These are phyloP conservation scores for Hanseniaspora uvarum DNA, from an alignment of 1,139 yeast genomes.

Conservation along the genomic window DNA sequence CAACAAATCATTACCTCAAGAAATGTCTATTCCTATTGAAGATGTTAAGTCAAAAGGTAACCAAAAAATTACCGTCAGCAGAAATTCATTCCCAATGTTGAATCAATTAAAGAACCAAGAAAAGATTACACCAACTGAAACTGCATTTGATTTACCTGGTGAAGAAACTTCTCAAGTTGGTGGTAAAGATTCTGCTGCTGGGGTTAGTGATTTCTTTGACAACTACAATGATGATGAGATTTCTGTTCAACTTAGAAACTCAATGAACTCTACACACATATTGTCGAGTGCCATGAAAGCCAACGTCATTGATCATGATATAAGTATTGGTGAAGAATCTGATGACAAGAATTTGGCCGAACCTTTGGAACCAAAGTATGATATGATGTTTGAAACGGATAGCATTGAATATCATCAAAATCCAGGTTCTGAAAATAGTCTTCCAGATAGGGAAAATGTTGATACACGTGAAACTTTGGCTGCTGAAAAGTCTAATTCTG, in stretches of 20 bases:
- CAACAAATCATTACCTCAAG: not conserved
- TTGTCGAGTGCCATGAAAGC: not conserved
- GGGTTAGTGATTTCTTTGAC: conserved; percentile 19
- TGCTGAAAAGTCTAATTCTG: not conserved
- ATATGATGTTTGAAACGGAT: conserved; percentile 2
- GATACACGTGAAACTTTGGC: conserved; percentile 4
- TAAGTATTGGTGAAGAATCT: conserved; percentile 4
- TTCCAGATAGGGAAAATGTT: not conserved
- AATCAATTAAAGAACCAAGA: conserved; percentile 7
- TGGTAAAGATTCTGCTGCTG: conserved; percentile 11
- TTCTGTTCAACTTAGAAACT: conserved; percentile 13
- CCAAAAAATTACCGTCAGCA: not conserved
- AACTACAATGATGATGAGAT: conserved; percentile 16
- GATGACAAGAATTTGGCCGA: not conserved
- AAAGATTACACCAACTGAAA: not conserved
- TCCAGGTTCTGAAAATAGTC: not conserved
- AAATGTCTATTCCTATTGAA: not conserved
- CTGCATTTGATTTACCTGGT: not conserved
- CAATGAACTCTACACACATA: conserved; percentile 6
- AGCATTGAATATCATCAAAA: not conserved
- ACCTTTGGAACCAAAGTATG: not conserved
- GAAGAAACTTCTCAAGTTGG: not conserved
- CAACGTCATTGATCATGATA: not conserved
- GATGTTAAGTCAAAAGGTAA: not conserved
- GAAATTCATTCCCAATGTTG: conserved; percentile 13